Base-by-base conservation (phyloP, 352 stramenopile species). In the Phytopythium boreale region DNA sequence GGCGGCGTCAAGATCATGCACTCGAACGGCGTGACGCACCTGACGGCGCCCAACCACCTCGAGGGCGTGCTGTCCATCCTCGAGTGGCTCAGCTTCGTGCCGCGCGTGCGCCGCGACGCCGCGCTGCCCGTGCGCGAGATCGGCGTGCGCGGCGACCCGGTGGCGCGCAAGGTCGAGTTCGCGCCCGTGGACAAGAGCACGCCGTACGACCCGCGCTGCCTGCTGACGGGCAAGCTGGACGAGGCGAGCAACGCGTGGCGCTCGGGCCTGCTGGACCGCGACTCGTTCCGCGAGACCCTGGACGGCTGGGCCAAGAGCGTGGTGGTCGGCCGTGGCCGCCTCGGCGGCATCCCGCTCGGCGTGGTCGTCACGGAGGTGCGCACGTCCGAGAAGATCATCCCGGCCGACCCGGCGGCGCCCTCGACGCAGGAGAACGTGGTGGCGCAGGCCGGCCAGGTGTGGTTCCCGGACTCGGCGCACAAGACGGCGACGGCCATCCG, bases 401-500 rank as follows among this genome's bases (percentile, higher is more conserved):
- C 98, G 11, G 98, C 98, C 26, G 98, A 99, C 76, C 98, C 98
- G 34, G 98, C 98, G 11, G 87, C 98, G 66, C 87, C 98, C 0
- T 89, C 92, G 39, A 98, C 97, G 22, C 97, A 99, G 64, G 98
- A 99, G 83, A 90, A 93, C 43, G 79, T 99, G 63, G 80, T 98
- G 68, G 96, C 98, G 56, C 98, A 99, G 77, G 97, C 98, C 61
- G 98, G 98, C 51, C 97, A 98, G 70, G 98, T 99, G 49, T 99
- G 98, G 98, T 99, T 99, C 87, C 98, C 98, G 0, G 98, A 99
- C 82, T 99, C 96, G 69, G 97, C 97, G 22, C 98, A 99, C 91
- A 99, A 99, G 88, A 99, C 98, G 37, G 97, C 98, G 27, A 98
- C 98, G 66, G 98, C 98, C 31, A 99, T 99, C 80, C 93, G 95